phyloP scores from a whole-genome alignment of 495 filamentous ascomycete genomes.

The Tuber melanosporum region DNA sequence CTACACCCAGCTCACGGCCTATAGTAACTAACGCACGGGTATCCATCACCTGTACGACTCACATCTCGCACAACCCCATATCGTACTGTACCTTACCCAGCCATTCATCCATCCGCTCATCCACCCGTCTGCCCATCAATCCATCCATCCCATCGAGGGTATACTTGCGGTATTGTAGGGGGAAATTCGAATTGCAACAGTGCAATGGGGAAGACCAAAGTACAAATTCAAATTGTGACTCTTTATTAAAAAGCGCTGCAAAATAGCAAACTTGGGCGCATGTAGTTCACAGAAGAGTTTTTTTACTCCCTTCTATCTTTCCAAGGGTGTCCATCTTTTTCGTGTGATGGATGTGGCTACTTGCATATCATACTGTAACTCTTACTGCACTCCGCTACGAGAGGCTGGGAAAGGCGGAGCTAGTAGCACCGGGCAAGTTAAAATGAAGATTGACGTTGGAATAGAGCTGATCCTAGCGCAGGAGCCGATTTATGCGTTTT shows the following conservation, averaged over 20 bases:
- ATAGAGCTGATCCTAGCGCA: constrained; percentile 35
- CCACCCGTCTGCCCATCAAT: background rate
- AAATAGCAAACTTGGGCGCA: background rate
- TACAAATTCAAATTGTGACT: background rate
- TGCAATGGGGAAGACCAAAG: background rate
- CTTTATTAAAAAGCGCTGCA: background rate
- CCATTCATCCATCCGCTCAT: background rate
- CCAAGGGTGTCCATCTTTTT: background rate
- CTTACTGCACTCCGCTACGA: background rate
- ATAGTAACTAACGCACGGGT: background rate
- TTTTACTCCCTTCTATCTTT: background rate
- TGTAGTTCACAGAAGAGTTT: background rate
- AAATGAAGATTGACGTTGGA: constrained; percentile 31
- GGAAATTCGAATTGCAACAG: background rate
- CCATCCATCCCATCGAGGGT: background rate
- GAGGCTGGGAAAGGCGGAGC: background rate
- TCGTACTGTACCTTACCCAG: background rate
- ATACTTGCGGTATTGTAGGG: background rate
- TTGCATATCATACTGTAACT: background rate
- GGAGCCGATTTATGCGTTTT: constrained; percentile 38
- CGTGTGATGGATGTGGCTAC: background rate
- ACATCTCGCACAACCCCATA: background rate
- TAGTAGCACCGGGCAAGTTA: background rate
- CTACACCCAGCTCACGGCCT: background rate
- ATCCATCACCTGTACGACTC: background rate